Evolutionary conservation across 805 yeast species (phyloP).

Genomic region (Yarrowia keelungensis): DNA sequence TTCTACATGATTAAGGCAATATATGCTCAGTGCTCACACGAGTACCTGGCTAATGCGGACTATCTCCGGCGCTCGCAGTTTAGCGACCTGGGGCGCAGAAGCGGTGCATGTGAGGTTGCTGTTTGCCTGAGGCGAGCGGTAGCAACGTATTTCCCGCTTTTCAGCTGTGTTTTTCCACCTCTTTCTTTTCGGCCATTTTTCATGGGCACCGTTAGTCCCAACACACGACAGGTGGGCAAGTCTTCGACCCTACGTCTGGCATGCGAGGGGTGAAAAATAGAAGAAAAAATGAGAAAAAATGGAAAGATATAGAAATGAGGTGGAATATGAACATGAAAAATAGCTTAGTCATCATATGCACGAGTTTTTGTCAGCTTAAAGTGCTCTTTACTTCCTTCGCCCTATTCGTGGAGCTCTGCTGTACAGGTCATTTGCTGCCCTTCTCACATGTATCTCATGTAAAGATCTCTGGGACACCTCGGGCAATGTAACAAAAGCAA

Average conservation of each 20-base stretch:
- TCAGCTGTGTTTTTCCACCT: neutral
- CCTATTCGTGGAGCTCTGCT: too few relatives aligned
- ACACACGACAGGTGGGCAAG: conserved; percentile 27
- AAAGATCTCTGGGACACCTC: neutral
- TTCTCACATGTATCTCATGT: conserved; percentile 1
- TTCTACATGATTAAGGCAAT: conserved; percentile 13
- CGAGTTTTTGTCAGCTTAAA: too few relatives aligned
- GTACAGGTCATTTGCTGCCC: neutral
- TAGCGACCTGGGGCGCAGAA: conserved; percentile 29
- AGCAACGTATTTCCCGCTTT: neutral
- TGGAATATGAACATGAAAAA: too few relatives aligned
- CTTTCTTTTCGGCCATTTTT: neutral
- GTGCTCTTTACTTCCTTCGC: too few relatives aligned
- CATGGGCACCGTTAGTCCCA: neutral
- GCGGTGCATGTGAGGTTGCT: conserved; percentile 7
- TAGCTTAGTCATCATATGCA: too few relatives aligned
- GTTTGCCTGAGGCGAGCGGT: neutral
- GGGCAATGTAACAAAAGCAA: conserved; percentile 25
- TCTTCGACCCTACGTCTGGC: conserved; percentile 14
- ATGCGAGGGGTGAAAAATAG: neutral
- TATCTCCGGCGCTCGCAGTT: conserved; percentile 6
- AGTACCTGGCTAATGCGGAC: conserved; percentile 25
- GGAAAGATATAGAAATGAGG: neutral
- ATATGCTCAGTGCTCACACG: conserved; percentile 21
- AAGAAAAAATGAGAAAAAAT: neutral